Percentiles rank a stretch among this genome's conserved stretches.
Conservation (phyloP, 2,329 filamentous ascomycete genomes). For the Xylaria sp. region DNA sequence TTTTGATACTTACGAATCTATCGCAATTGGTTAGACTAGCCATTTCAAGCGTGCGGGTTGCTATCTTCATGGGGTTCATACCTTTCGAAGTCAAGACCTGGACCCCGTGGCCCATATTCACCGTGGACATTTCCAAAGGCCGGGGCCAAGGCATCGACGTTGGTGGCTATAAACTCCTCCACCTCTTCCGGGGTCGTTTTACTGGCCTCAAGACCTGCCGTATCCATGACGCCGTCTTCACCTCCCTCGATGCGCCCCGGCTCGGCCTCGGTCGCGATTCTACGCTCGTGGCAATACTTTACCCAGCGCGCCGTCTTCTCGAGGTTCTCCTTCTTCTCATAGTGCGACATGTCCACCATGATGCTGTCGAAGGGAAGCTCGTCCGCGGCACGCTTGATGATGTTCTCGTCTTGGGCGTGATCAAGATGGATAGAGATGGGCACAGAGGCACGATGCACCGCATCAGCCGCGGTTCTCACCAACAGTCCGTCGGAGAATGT, state of each 20-base stretch:
- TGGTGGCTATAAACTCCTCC: slow-evolving; percentile 64
- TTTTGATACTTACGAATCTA: slow-evolving; percentile 43
- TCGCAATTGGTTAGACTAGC: no score
- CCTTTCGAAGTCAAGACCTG: slow-evolving; percentile 43
- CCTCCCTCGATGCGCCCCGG: slow-evolving; percentile 68
- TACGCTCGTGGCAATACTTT: slow-evolving; percentile 63
- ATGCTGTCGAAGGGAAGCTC: slow-evolving; percentile 67
- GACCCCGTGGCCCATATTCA: slow-evolving; percentile 57
- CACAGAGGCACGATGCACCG: slow-evolving; percentile 58
- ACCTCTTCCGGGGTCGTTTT: slow-evolving; percentile 67
- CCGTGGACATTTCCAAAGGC: slow-evolving; percentile 73
- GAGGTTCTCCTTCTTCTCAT: slow-evolving; percentile 72
- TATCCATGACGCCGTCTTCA: slow-evolving; percentile 69
- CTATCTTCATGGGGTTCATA: no score
- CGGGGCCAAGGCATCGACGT: slow-evolving; percentile 69
- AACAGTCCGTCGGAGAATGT: slow-evolving; percentile 63
- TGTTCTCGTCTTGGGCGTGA: slow-evolving; percentile 66
- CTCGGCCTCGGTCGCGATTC: slow-evolving; percentile 72
- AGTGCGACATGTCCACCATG: slow-evolving; percentile 78
- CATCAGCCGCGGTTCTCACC: slow-evolving; percentile 57
- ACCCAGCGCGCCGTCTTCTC: slow-evolving; percentile 64
- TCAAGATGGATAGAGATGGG: slow-evolving; percentile 67
- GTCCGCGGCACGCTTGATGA: slow-evolving; percentile 63
- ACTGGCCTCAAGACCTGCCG: slow-evolving; percentile 44
- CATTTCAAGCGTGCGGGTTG: no score